Base-by-base conservation (phyloP, 2,329 filamentous ascomycete genomes). In the Clarireedia sp. region DNA sequence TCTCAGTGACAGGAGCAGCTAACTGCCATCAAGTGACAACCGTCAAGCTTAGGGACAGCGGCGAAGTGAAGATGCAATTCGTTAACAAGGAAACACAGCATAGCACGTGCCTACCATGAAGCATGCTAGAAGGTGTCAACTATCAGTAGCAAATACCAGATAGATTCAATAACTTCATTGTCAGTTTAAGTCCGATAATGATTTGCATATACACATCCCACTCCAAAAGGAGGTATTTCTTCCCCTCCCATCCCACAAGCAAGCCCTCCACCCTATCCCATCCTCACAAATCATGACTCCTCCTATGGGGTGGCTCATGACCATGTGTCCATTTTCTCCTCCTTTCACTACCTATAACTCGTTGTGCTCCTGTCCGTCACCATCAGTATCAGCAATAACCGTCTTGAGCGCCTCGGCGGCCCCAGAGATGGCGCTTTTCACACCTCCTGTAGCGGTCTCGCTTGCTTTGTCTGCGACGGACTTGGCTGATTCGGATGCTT, bases 331-430 rank as follows among this genome's bases (percentile, higher is more conserved):
- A 38, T 12, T 26, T 37, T 26, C 48, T 51, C 45, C 36, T 17
- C 5, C 21, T 24, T 2, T 21, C 37, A 33, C 43, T 48, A 64
- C 61, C 68, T 72, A 84, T 62, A 85, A 75, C 70, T 85, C 81
- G 65, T 81, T 79, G 71, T 83, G 81, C 65, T 78, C 79, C 67
- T 80, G 74, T 57, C 64, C 64, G 60, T 79, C 64, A 59, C 78
- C 78, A 64, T 83, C 80, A 40, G 75, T 76, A 62, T 83, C 80
- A 51, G 74, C 72, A 57, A 81, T 57, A 23, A 78, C 68, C 8
- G 75, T 78, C 69, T 77, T 80, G 57, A 74, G 74, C 7, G 74
- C 76, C 54, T 79, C 76, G 44, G 78, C 75, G n/a, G 74, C 77
- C 51, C 75, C 76, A 48, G 71, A 76, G 47, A 80, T 64, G 65